Evolutionary conservation across 1,284 basidiomycete genomes (phyloP), one percentile per base, ranked within the genome.

Genomic region (Pyrrhoderma noxium): DNA sequence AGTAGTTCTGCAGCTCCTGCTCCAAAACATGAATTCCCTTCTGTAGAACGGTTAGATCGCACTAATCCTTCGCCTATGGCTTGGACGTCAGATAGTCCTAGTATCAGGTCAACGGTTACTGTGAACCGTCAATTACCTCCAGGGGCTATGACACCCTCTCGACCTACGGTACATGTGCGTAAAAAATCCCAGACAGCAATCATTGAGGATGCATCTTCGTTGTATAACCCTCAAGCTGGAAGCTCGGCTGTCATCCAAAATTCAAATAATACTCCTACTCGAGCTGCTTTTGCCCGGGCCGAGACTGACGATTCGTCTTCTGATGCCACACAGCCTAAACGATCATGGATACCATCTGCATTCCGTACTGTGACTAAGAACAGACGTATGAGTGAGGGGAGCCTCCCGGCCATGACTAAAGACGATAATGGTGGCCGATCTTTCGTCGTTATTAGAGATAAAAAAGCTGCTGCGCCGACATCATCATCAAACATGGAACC

Each of bases 101-200:
- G 25, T 27, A 52, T 52, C 36, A 48, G 42, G 39, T 56, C 54
- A 14, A 56, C 54, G 7, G 45, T 52, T 9, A 56, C 54, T 9
- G 51, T 56, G 23, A 53, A 53, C 25, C 48, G 40, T 3, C 48
- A 38, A 16, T 63, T 84, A 16, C 81, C 82, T 0, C 73, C 76
- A 3, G 82, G 84, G 8, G 82, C 81, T 7, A 78, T 80, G 74
- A 69, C 74, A 38, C 78, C 80, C n/a, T 69, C 72, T n/a, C 48
- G 44, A 9, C 59, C 52, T 18, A 22, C 51, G 23, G 44, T 48
- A 14, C 83, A 86, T 61, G 68, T 77, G 27, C 78, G 88, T 31
- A 87, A 79, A n/a, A 80, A 81, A 67, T 88, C 85, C 21, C 88
- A 90, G 62, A 83, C 80, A 3, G 87, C 88, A 1, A 77, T 90